Conservation (phyloP, 2,329 filamentous ascomycete genomes). For the Talaromyces rugulosus region DNA sequence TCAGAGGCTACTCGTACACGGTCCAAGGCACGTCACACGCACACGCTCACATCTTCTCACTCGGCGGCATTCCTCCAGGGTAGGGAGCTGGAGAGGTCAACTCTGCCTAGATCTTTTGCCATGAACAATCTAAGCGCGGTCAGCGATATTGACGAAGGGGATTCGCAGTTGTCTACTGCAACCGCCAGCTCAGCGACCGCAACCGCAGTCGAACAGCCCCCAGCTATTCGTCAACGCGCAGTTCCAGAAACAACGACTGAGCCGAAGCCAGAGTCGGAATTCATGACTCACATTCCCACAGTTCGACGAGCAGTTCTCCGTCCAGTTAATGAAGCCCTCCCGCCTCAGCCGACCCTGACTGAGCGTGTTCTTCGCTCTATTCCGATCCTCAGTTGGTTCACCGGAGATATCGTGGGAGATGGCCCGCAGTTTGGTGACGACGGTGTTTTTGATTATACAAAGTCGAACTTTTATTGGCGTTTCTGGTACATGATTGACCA, state of each 20-base stretch:
- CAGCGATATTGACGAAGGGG: constrained; percentile 27
- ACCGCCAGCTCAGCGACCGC: constrained; percentile 42
- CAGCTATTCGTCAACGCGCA: constrained; percentile 25
- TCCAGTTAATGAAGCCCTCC: constrained; percentile 65
- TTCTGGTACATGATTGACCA: constrained; percentile 56
- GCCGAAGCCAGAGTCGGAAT: constrained; percentile 39
- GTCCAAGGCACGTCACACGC: constrained; percentile 28
- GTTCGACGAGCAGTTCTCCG: constrained; percentile 63
- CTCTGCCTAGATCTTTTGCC: constrained; percentile 37
- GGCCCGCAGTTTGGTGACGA: constrained; percentile 43
- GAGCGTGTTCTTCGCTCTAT: constrained; percentile 63
- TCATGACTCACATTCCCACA: constrained; percentile 59
- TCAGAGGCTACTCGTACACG: constrained; percentile 20
- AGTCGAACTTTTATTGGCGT: constrained; percentile 57
- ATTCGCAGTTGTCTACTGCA: constrained; percentile 32
- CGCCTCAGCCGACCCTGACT: constrained; percentile 62
- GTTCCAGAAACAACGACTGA: constrained; percentile 26
- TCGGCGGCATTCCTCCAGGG: constrained; percentile 31
- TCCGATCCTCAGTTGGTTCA: constrained; percentile 69
- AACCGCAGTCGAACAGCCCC: constrained; percentile 17
- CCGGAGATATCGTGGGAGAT: constrained; percentile 48
- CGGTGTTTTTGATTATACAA: constrained; percentile 63
- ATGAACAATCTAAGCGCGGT: constrained; percentile 32
- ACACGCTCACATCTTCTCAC: constrained; percentile 33
- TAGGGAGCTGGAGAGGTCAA: constrained; percentile 30